Percentiles rank a stretch among this genome's conserved stretches.
Conservation (phyloP, 768 basidiomycete species). For the Hygrophoropsis aurantiaca region DNA sequence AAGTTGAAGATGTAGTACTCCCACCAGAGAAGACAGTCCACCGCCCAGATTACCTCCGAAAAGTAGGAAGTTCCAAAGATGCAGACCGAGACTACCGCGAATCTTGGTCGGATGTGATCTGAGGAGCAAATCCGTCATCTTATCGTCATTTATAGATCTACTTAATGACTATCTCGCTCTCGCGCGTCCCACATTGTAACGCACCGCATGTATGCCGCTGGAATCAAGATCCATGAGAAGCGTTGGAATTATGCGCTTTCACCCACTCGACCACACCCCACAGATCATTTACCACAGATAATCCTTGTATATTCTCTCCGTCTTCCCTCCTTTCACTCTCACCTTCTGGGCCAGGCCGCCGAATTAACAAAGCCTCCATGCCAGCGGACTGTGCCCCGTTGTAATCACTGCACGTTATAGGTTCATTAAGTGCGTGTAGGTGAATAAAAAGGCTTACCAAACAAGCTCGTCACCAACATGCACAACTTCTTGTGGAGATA, state of each 20-base stretch:
- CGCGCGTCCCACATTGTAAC: too few species aligned
- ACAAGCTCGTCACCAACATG: constrained; percentile 78
- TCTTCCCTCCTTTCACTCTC: constrained; percentile 45
- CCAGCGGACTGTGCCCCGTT: constrained; percentile 56
- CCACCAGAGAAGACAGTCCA: constrained; percentile 46
- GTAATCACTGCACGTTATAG: constrained; percentile 59
- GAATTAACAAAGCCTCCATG: constrained; percentile 56
- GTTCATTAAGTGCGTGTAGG: not conserved
- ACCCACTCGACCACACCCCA: constrained; percentile 38
- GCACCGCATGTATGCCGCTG: too few species aligned
- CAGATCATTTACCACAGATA: constrained; percentile 38
- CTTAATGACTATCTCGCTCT: too few species aligned
- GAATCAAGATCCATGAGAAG: too few species aligned
- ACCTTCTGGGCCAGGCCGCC: constrained; percentile 48
- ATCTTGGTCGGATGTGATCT: constrained; percentile 26
- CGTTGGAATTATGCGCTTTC: constrained; percentile 17
- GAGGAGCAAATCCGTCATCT: too few species aligned
- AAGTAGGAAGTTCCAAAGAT: constrained; percentile 6
- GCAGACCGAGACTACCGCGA: constrained; percentile 7
- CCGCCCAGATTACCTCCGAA: constrained; percentile 23
- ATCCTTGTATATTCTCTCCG: constrained; percentile 39
- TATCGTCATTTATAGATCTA: too few species aligned
- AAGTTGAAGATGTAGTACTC: constrained; percentile 63
- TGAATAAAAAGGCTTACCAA: constrained; percentile 42
- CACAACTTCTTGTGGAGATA: constrained; percentile 40